A percentile compares a stretch with the other conserved stretches of the same genome.
Conservation (phyloP, 2,329 filamentous ascomycete species). For the Aureobasidium subglaciale region DNA sequence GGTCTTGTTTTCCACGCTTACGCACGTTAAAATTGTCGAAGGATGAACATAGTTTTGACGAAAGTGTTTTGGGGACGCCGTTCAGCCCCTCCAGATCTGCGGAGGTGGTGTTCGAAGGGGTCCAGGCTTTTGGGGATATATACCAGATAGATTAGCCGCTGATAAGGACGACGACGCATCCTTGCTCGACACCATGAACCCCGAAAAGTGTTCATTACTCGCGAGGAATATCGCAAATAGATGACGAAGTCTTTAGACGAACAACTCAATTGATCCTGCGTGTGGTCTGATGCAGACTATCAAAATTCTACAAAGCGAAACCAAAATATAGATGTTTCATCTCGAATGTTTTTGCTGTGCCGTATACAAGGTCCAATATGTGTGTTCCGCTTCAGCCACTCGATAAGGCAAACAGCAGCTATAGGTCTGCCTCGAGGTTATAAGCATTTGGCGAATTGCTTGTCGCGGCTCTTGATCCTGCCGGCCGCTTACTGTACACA, state of each 20-base stretch:
- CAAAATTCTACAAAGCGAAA: neutral
- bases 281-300: neutral
- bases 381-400: neutral
- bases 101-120: neutral
- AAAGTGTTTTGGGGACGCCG: neutral
- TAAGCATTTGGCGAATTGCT: neutral
- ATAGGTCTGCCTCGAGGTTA: neutral
- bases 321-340: neutral
- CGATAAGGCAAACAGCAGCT: neutral
- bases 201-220: neutral
- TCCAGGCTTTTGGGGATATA: neutral
- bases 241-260: neutral
- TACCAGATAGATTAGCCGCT: slow-evolving; percentile 1
- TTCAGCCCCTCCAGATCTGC: slow-evolving; percentile 5
- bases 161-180: neutral
- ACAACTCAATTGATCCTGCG: neutral
- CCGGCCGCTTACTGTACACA: neutral
- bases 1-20: neutral
- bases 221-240: neutral
- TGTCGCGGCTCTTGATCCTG: neutral
- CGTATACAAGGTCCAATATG: neutral
- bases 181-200: neutral
- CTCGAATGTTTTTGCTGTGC: neutral
- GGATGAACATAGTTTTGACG: neutral
- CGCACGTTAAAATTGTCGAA: neutral